A percentile compares a stretch with the other conserved stretches of the same genome.
These are phyloP conservation scores for Rhododendron ovatum DNA, from an alignment of 148 eudicot genomes.

Conservation along the genomic window DNA sequence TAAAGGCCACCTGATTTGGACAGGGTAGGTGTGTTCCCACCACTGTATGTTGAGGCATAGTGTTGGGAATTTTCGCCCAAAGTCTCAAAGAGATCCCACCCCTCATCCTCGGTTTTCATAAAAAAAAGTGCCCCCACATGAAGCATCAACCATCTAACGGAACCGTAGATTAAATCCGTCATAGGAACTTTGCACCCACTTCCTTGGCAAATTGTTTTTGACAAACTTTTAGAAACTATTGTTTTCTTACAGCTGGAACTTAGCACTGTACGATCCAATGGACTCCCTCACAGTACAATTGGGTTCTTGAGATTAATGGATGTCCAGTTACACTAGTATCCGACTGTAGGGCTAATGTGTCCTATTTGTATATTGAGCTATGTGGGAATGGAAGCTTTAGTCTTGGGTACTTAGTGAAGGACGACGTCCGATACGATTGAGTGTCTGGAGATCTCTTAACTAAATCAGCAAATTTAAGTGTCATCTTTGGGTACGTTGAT, in stretches of 20 bases:
- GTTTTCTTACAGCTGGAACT: conserved; percentile 63
- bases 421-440: conserved; percentile 73
- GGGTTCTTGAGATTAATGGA: conserved; percentile 58
- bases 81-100: too few species aligned
- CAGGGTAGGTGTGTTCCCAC: too few species aligned
- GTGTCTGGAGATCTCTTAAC: conserved; percentile 90
- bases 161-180: too few species aligned
- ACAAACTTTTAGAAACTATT: conserved; percentile 4
- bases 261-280: conserved; percentile 54
- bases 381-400: conserved; percentile 86
- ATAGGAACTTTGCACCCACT: not conserved
- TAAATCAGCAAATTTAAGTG: conserved; percentile 72
- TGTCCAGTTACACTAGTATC: conserved; percentile 28
- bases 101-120: too few species aligned
- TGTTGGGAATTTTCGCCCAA: too few species aligned
- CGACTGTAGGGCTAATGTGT: conserved; percentile 49
- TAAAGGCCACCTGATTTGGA: too few species aligned
- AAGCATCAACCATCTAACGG: too few species aligned
- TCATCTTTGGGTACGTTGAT: conserved; percentile 66
- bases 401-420: conserved; percentile 82
- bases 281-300: conserved; percentile 63
- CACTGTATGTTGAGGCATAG: too few species aligned
- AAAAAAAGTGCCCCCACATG: too few species aligned
- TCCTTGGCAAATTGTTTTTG: conserved; percentile 1
- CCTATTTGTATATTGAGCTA: conserved; percentile 63